phyloP scores from a whole-genome alignment of 179 eudicot species.

The Beta corolliflora region DNA sequence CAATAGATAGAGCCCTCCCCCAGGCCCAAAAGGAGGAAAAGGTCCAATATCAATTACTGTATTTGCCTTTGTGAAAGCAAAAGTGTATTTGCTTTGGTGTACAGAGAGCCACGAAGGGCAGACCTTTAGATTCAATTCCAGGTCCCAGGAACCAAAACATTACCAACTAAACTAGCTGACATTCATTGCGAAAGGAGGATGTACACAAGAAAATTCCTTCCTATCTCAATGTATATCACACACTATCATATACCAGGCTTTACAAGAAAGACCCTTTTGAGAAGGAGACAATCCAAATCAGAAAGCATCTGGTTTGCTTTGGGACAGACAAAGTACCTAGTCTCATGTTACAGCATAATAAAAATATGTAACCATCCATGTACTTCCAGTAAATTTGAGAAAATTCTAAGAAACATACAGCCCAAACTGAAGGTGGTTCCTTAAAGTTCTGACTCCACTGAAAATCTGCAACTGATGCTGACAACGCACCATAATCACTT shows the following conservation, averaged over 20 bases:
- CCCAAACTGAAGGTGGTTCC: conserved; percentile 98
- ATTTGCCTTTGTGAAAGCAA: not conserved
- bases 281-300: not conserved
- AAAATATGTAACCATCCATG: not conserved
- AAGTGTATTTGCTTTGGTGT: too few relatives aligned
- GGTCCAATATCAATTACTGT: not conserved
- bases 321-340: not conserved
- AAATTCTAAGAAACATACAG: conserved; percentile 51
- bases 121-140: too few relatives aligned
- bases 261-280: not conserved
- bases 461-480: conserved; percentile 89
- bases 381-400: not conserved
- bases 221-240: not conserved
- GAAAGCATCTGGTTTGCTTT: not conserved
- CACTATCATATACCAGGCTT: not conserved
- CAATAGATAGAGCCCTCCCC: not conserved
- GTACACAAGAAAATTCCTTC: too few relatives aligned
- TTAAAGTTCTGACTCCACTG: conserved; percentile 97
- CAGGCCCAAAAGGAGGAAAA: not conserved
- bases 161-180: too few relatives aligned
- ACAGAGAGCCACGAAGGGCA: too few relatives aligned
- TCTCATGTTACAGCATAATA: not conserved
- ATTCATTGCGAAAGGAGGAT: not conserved
- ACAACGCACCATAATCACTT: conserved; percentile 94
- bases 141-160: too few relatives aligned